Evolutionary conservation across 805 yeast genomes (phyloP).

Genomic region (Ogataea zsoltii): DNA sequence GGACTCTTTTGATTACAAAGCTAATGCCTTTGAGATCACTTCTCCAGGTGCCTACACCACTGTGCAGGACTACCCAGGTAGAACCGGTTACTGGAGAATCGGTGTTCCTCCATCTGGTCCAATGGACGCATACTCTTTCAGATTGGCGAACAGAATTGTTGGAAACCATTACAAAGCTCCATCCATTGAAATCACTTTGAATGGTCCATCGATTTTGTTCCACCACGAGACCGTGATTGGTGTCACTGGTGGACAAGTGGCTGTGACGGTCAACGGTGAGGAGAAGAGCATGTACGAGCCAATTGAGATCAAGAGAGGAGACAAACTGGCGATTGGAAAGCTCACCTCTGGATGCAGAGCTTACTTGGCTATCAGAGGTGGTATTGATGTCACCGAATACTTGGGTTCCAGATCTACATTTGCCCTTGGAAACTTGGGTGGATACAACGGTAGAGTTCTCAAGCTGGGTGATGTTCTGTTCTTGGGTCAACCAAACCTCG

Average conservation of each 20-base stretch:
- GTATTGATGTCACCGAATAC: constrained; percentile 91
- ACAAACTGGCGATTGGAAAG: constrained; percentile 78
- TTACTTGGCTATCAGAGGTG: constrained; percentile 87
- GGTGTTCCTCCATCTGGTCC: constrained; percentile 99
- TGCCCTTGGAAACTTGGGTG: constrained; percentile 92
- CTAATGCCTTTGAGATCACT: constrained; percentile 81
- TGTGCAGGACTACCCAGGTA: constrained; percentile 93
- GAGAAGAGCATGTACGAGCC: constrained; percentile 70
- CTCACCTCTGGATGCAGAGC: constrained; percentile 82
- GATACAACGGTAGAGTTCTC: constrained; percentile 88
- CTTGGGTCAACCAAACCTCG: constrained; percentile 72
- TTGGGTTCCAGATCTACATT: constrained; percentile 96
- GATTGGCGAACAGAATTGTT: constrained; percentile 86
- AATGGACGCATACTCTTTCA: constrained; percentile 90
- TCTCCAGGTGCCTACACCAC: constrained; percentile 95
- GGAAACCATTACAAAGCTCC: constrained; percentile 85
- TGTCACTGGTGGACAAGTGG: constrained; percentile 82
- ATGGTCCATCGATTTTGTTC: constrained; percentile 84
- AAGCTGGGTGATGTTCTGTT: constrained; percentile 91
- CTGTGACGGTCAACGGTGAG: constrained; percentile 64
- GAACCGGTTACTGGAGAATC: constrained; percentile 81
- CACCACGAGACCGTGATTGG: constrained; percentile 78
- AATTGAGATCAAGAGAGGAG: constrained; percentile 68
- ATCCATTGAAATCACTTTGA: constrained; percentile 84
- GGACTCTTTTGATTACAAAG: constrained; percentile 75